phyloP scores from a whole-genome alignment of 2,329 filamentous ascomycete species.

The Madurella mycetomatis region DNA sequence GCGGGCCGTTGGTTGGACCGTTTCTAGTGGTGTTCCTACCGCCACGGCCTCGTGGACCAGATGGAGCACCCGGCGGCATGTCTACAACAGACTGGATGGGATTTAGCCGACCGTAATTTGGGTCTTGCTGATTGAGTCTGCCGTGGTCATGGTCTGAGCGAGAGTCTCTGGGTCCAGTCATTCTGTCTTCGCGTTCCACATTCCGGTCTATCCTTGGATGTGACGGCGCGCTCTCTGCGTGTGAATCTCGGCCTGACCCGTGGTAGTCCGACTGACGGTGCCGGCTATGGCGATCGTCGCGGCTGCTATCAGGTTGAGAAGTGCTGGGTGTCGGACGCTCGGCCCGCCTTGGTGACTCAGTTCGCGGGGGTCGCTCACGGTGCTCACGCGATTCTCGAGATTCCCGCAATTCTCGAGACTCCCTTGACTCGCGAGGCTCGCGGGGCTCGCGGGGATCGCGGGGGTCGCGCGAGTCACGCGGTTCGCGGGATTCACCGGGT shows the following conservation, averaged over 20 bases:
- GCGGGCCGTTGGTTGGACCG: slow-evolving; percentile 34
- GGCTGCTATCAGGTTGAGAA: slow-evolving; percentile 35
- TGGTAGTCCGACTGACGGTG: slow-evolving; percentile 37
- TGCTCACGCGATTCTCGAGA: slow-evolving; percentile 34
- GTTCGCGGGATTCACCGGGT: slow-evolving; percentile 25
- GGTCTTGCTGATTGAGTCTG: slow-evolving; percentile 51
- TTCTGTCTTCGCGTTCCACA: slow-evolving; percentile 35
- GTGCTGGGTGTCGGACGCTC: slow-evolving; percentile 33
- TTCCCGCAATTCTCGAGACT: slow-evolving; percentile 40
- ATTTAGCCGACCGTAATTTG: slow-evolving; percentile 60
- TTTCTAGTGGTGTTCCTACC: slow-evolving; percentile 33
- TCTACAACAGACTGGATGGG: slow-evolving; percentile 42
- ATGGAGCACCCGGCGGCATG: slow-evolving; percentile 54
- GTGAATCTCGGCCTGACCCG: slow-evolving; percentile 29
- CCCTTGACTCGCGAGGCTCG: slow-evolving; percentile 22
- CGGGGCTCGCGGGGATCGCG: slow-evolving; percentile 40
- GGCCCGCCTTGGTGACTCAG: slow-evolving; percentile 48
- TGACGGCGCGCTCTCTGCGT: slow-evolving; percentile 27
- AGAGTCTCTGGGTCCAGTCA: slow-evolving; percentile 19
- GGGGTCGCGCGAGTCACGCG: slow-evolving; percentile 46
- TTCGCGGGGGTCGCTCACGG: slow-evolving; percentile 36
- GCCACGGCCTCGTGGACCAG: slow-evolving; percentile 41
- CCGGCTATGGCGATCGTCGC: slow-evolving; percentile 47
- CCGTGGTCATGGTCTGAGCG: slow-evolving; percentile 48
- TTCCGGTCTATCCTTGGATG: slow-evolving; percentile 31